A percentile compares a stretch with the other conserved stretches of the same genome.
Evolutionary conservation across 192 early-diverging fungal genomes (phyloP).

Genomic region (Dispira parvispora): DNA sequence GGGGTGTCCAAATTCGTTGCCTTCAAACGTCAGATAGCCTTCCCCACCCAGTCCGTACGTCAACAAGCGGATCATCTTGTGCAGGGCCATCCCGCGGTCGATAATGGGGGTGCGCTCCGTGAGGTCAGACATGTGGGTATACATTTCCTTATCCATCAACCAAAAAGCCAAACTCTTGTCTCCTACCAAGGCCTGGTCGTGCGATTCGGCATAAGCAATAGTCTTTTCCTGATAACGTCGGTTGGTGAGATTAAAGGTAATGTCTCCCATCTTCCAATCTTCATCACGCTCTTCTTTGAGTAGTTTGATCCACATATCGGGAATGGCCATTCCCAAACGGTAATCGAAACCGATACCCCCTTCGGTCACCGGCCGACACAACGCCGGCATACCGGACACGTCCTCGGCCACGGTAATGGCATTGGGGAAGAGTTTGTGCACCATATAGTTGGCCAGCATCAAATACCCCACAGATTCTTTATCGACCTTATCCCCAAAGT

Average conservation of each 20-base stretch:
- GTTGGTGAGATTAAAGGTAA: constrained; percentile 78
- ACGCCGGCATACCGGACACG: constrained; percentile 97
- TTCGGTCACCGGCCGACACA: constrained; percentile 70
- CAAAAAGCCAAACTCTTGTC: constrained; percentile 98
- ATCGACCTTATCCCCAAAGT: constrained; percentile 77
- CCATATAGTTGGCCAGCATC: constrained; percentile 78
- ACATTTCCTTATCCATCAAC: constrained; percentile 99
- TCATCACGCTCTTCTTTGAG: constrained; percentile 83
- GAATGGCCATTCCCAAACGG: constrained; percentile 87
- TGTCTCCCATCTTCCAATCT: constrained; percentile 80
- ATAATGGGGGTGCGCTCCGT: constrained; percentile 70
- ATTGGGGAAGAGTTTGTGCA: constrained; percentile 63
- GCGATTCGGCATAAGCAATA: constrained; percentile 89
- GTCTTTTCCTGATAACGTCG: constrained; percentile 80
- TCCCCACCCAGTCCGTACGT: constrained; percentile 86
- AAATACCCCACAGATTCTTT: constrained; percentile 74
- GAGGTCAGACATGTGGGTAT: constrained; percentile 79
- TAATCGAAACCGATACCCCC: constrained; percentile 97
- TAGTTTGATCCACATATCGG: constrained; percentile 99
- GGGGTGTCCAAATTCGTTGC: constrained; percentile 97
- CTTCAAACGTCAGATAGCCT: constrained; percentile 93
- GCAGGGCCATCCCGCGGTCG: constrained; percentile 84
- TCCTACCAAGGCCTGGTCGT: constrained; percentile 96
- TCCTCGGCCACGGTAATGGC: constrained; percentile 91
- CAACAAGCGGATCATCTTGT: constrained; percentile 91